A percentile compares a stretch with the other conserved stretches of the same genome.
Evolutionary conservation across 805 yeast genomes (phyloP).

Genomic region (Candida ponderosae): DNA sequence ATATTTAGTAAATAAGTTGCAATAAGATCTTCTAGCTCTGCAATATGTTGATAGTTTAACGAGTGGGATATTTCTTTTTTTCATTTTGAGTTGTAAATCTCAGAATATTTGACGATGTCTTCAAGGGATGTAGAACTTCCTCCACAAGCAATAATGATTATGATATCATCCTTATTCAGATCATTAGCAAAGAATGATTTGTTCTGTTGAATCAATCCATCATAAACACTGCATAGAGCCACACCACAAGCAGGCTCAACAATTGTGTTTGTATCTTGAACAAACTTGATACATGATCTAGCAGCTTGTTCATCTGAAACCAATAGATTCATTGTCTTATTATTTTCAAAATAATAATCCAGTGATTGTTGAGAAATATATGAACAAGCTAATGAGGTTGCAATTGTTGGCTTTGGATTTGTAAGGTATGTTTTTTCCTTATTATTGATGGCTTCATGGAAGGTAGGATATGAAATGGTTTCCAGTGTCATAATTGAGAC

Average conservation of each 20-base stretch:
- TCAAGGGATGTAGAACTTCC: slow-evolving; percentile 31
- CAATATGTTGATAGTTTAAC: too few relatives aligned
- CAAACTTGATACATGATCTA: slow-evolving; percentile 40
- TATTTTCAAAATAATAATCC: slow-evolving; percentile 31
- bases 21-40: too few relatives aligned
- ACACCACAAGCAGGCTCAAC: slow-evolving; percentile 76
- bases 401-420: slow-evolving; percentile 42
- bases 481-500: slow-evolving; percentile 45
- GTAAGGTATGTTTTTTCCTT: slow-evolving; percentile 35
- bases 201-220: slow-evolving; percentile 22
- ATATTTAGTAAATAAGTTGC: too few relatives aligned
- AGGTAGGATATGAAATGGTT: slow-evolving; percentile 56
- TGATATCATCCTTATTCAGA: slow-evolving; percentile 31
- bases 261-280: slow-evolving; percentile 39
- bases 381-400: slow-evolving; percentile 58
- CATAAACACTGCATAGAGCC: slow-evolving; percentile 46
- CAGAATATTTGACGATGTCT: slow-evolving; percentile 15
- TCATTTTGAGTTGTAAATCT: background rate
- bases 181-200: slow-evolving; percentile 20
- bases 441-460: slow-evolving; percentile 40
- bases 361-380: slow-evolving; percentile 44
- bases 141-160: slow-evolving; percentile 56
- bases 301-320: slow-evolving; percentile 52
- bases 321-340: slow-evolving; percentile 32
- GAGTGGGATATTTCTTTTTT: background rate